Base-by-base conservation (phyloP, 257 asterid genomes). In the Apocynum venetum region DNA sequence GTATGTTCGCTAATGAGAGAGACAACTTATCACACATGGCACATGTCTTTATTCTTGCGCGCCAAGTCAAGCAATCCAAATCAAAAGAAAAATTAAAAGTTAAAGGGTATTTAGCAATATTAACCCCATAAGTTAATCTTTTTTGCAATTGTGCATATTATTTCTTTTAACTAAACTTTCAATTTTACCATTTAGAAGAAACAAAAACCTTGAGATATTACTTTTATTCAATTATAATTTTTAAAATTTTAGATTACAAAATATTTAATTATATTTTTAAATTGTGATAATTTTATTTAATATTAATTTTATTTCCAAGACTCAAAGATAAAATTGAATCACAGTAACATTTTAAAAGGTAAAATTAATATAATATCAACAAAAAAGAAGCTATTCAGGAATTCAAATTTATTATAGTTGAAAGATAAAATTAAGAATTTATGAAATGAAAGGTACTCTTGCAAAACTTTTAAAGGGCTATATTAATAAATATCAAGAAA, bases 11-110 rank as follows among this genome's bases (percentile, higher is more conserved):
- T 12, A 14, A 44, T 11, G 31, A 55, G 14, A 59, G 25, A 71
- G 72, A 46, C 77, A 31, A 14, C 46, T 40, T 12, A 8, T 51
- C 78, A 72, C 78, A 55, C 77, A n/a, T 38, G 67, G 14, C 68
- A 72, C 51, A 64, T 63, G 81, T 77, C 72, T 77, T 9, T 5
- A 38, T 72, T 71, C 77, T 78, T 61, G 73, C 14, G 25, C 57
- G 10, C 46, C 77, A 78, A 78, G 74, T 63, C 48, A 72, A n/a
- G 48, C 47, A 11, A 12, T 36, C 20, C 20, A 61, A 72, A 61
- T 31, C 25, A 38, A 49, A 11, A 6, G 17, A 31, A 46, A n/a
- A 4, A 25, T 25, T 25, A 38, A 60, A 56, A 4, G 0, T 4
- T 56, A 3, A 56, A 17, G 1, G 3, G 6, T 56, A 56, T 56